These are phyloP conservation scores for Scutellaria galericulata DNA, from an alignment of 257 asterid genomes.

Conservation along the genomic window DNA sequence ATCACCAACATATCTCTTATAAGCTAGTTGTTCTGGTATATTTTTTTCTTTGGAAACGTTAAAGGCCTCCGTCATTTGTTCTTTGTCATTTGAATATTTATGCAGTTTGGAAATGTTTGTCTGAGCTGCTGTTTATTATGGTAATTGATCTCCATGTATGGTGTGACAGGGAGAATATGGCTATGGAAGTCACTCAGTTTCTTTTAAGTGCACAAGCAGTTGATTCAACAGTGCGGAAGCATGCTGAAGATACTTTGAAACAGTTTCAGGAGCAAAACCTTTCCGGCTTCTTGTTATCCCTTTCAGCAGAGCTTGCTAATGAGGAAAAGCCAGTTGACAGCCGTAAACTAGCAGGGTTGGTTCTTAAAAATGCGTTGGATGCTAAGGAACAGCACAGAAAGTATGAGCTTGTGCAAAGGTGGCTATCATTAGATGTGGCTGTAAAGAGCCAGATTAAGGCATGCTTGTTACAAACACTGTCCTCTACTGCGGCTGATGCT, in stretches of 20 bases:
- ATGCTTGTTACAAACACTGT: slow-evolving; percentile 5
- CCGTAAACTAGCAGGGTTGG: slow-evolving; percentile 25
- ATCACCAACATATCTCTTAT: background rate
- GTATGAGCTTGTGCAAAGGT: slow-evolving; percentile 21
- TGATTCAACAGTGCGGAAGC: slow-evolving; percentile 54
- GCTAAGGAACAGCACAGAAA: slow-evolving; percentile 23
- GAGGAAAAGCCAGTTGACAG: slow-evolving; percentile 10
- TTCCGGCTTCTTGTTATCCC: slow-evolving; percentile 9
- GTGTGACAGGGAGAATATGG: slow-evolving; percentile 42
- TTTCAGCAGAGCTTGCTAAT: slow-evolving; percentile 23
- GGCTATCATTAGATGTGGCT: slow-evolving; percentile 18
- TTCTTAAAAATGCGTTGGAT: slow-evolving; percentile 24
- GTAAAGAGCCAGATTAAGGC: slow-evolving; percentile 8
- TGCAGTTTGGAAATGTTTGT: background rate
- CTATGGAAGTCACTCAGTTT: slow-evolving; percentile 61
- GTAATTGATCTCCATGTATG: slow-evolving; percentile 16
- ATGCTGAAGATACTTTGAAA: slow-evolving; percentile 56
- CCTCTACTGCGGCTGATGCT: slow-evolving; percentile 15
- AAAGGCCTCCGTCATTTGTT: background rate
- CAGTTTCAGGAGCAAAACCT: slow-evolving; percentile 33
- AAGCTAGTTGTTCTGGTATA: background rate
- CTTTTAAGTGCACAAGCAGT: slow-evolving; percentile 60
- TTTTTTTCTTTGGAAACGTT: background rate
- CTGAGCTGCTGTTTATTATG: slow-evolving; percentile 33
- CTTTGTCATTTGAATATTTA: slow-evolving; percentile 13